Evolutionary conservation across 495 filamentous ascomycete genomes (phyloP).

Genomic region (Penicillium nucicola): DNA sequence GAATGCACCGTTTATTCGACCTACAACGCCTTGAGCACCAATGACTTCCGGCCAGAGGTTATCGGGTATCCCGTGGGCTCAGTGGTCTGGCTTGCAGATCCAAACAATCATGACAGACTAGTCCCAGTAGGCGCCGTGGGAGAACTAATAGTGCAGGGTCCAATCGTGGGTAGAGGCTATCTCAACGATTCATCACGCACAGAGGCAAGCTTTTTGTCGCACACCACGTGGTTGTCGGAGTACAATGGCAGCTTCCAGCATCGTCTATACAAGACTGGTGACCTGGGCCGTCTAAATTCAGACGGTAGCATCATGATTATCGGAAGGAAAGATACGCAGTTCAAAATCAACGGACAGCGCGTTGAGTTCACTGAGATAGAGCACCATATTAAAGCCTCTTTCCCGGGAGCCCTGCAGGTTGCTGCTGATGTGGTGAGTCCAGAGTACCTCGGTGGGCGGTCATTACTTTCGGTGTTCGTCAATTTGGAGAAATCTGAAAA

Average conservation of each 20-base stretch:
- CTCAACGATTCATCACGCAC: conserved; percentile 34
- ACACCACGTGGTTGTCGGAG: conserved; percentile 39
- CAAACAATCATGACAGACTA: conserved; percentile 22
- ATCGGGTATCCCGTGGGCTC: neutral
- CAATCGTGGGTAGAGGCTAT: conserved; percentile 38
- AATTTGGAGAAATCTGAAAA: neutral
- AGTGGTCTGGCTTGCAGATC: conserved; percentile 41
- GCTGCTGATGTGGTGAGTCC: neutral
- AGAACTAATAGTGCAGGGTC: conserved; percentile 45
- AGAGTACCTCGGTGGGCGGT: neutral
- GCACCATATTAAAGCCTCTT: neutral
- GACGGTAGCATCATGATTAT: conserved; percentile 40
- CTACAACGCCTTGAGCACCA: neutral
- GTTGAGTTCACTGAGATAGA: conserved; percentile 37
- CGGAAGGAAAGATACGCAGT: conserved; percentile 28
- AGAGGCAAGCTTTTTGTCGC: conserved; percentile 37
- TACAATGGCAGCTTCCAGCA: neutral
- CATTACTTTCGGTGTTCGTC: neutral
- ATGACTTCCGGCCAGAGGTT: neutral
- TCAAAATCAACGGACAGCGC: conserved; percentile 34
- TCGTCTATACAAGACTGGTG: conserved; percentile 48
- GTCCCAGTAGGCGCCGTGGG: conserved; percentile 36
- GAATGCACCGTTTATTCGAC: conserved; percentile 17
- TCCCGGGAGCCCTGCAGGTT: neutral
- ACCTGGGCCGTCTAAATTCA: conserved; percentile 39